Conservation (phyloP, 2,329 filamentous ascomycete genomes). For the Fusarium oligoseptatum region DNA sequence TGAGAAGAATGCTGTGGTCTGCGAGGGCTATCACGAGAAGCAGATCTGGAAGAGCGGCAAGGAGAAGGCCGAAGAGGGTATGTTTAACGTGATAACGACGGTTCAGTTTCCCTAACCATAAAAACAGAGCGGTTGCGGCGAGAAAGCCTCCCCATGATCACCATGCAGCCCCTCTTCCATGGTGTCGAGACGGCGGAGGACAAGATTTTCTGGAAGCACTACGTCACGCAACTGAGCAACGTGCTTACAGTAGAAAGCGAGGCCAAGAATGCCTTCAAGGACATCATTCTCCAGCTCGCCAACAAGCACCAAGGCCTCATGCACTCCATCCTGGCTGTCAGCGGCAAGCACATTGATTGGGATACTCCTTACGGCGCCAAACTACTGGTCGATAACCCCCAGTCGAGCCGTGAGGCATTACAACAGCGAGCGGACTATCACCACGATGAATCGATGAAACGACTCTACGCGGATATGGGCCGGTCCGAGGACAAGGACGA, state of each 20-base stretch:
- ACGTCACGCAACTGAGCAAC: slow-evolving; percentile 81
- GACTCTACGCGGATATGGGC: slow-evolving; percentile 63
- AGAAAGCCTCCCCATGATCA: slow-evolving; percentile 65
- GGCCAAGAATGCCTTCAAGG: slow-evolving; percentile 86
- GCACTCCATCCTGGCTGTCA: slow-evolving; percentile 89
- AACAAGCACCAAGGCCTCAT: slow-evolving; percentile 84
- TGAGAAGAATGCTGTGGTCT: slow-evolving; percentile 92
- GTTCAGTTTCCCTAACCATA: slow-evolving; percentile 22
- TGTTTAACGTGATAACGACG: slow-evolving; percentile 27
- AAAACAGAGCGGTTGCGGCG: slow-evolving; percentile 64
- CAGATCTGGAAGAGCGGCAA: slow-evolving; percentile 89
- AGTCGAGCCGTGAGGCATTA: slow-evolving; percentile 61
- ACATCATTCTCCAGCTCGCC: slow-evolving; percentile 85
- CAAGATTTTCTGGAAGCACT: slow-evolving; percentile 85
- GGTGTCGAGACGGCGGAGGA: slow-evolving; percentile 86
- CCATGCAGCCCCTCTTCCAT: slow-evolving; percentile 77
- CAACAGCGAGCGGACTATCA: slow-evolving; percentile 67
- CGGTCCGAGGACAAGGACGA: slow-evolving; percentile 58
- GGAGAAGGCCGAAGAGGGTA: slow-evolving; percentile 79
- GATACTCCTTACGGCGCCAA: slow-evolving; percentile 68
- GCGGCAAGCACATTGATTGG: slow-evolving; percentile 80
- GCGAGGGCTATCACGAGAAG: slow-evolving; percentile 90
- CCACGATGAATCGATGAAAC: slow-evolving; percentile 66
- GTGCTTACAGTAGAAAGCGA: slow-evolving; percentile 87
- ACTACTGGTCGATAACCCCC: slow-evolving; percentile 63